These are phyloP conservation scores for Apiotrichum montevideense DNA, from an alignment of 1,284 basidiomycete species.

Conservation along the genomic window DNA sequence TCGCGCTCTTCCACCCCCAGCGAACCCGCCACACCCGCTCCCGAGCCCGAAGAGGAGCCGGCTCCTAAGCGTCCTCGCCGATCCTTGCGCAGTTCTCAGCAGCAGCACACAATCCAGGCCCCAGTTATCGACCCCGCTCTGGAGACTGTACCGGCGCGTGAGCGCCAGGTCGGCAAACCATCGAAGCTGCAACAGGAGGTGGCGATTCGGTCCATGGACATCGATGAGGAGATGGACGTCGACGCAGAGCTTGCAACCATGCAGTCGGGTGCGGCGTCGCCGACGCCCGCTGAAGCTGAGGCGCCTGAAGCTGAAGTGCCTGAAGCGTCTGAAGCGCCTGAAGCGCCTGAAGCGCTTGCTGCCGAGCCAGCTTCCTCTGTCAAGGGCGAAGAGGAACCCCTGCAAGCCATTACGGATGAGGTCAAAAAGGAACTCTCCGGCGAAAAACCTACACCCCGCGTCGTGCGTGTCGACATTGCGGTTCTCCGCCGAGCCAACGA, in stretches of 20 bases:
- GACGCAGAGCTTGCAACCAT: not conserved
- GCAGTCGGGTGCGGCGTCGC: not conserved
- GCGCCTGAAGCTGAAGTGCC: too few species aligned
- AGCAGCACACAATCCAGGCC: not conserved
- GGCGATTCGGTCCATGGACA: not conserved
- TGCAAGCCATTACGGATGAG: not conserved
- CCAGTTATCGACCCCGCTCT: not conserved
- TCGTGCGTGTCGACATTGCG: conserved; percentile 26
- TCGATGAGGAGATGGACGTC: not conserved
- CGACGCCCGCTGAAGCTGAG: too few species aligned
- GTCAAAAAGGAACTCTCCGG: not conserved
- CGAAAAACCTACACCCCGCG: not conserved
- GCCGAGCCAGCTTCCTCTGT: not conserved
- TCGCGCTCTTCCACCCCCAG: not conserved
- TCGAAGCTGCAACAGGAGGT: too few species aligned
- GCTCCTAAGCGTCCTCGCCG: not conserved
- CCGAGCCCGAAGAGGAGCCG: not conserved
- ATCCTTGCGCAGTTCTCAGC: not conserved
- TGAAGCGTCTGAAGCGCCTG: too few species aligned
- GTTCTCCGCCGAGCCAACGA: conserved; percentile 29
- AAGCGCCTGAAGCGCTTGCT: not conserved
- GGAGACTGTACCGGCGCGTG: not conserved
- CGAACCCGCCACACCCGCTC: too few species aligned
- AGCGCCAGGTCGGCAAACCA: too few species aligned
- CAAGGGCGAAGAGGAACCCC: conserved; percentile 1